Conservation (phyloP, 768 basidiomycete genomes). For the Chalciporus sphaerocephalus region DNA sequence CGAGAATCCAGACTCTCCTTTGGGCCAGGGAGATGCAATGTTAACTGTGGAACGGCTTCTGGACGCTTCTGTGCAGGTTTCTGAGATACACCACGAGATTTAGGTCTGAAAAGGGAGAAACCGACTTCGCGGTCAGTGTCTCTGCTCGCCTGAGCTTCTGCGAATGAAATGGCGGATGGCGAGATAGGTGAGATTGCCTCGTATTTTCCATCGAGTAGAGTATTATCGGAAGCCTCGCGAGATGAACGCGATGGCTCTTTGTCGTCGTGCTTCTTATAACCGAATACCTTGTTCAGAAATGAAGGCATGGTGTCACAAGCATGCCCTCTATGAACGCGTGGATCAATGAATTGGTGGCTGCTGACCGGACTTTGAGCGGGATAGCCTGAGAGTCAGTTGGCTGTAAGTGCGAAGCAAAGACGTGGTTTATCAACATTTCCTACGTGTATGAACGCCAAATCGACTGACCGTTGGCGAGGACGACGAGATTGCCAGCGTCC, state of each 20-base stretch:
- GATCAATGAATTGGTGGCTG: conserved; percentile 4
- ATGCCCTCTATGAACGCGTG: conserved; percentile 12
- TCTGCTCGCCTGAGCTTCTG: conserved; percentile 23
- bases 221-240: conserved; percentile 36
- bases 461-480: not conserved
- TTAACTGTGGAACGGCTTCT: conserved; percentile 48
- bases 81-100: conserved; percentile 37
- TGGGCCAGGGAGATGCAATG: conserved; percentile 54
- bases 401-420: not conserved
- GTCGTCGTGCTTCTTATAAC: conserved; percentile 64
- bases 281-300: conserved; percentile 74
- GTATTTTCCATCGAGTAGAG: conserved; percentile 70
- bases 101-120: conserved; percentile 50
- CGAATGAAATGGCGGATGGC: conserved; percentile 27
- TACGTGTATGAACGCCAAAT: not conserved
- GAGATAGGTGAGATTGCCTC: conserved; percentile 58
- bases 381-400: not conserved
- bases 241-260: conserved; percentile 33
- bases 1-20: conserved; percentile 46
- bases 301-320: conserved; percentile 44
- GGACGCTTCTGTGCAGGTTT: conserved; percentile 34
- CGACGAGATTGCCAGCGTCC: not conserved
- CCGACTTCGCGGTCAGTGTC: conserved; percentile 40
- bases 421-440: not conserved
- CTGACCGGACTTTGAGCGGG: conserved; percentile 6